These are phyloP conservation scores for Hysterangium stoloniferum DNA, from an alignment of 768 basidiomycete genomes.

Conservation along the genomic window DNA sequence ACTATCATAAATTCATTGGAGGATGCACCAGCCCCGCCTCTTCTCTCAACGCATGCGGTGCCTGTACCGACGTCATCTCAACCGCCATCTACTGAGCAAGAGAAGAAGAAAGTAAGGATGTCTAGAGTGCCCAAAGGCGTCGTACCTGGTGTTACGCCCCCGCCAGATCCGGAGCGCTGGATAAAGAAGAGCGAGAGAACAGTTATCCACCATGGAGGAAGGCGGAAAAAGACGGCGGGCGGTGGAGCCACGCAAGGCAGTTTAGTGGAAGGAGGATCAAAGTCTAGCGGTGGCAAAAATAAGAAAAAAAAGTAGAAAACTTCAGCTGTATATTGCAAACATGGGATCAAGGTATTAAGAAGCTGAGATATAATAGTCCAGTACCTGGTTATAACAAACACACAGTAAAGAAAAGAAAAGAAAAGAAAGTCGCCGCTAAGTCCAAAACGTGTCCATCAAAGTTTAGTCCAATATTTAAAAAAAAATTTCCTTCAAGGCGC, in stretches of 20 bases:
- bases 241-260: conserved; percentile 67
- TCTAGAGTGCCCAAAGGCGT: conserved; percentile 72
- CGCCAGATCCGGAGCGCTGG: conserved; percentile 84
- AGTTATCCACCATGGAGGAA: conserved; percentile 34
- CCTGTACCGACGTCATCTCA: conserved; percentile 18
- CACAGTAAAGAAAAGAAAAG: not conserved
- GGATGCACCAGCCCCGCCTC: conserved; percentile 50
- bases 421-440: too few relatives aligned
- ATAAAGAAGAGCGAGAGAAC: conserved; percentile 77
- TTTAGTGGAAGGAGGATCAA: conserved; percentile 28
- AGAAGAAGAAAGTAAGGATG: conserved; percentile 43
- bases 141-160: conserved; percentile 68
- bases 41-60: conserved; percentile 25
- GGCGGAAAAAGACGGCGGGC: conserved; percentile 43
- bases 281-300: conserved; percentile 19
- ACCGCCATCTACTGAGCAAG: conserved; percentile 24
- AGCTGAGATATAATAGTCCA: not conserved
- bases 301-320: conserved; percentile 17
- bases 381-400: not conserved
- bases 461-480: not conserved
- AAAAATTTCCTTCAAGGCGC: not conserved
- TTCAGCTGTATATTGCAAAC: not conserved
- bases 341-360: too few relatives aligned
- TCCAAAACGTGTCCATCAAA: too few relatives aligned
- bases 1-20: conserved; percentile 48